These are phyloP conservation scores for Sisymbrium altissimum DNA, from an alignment of 345 rosid genomes.

Conservation along the genomic window DNA sequence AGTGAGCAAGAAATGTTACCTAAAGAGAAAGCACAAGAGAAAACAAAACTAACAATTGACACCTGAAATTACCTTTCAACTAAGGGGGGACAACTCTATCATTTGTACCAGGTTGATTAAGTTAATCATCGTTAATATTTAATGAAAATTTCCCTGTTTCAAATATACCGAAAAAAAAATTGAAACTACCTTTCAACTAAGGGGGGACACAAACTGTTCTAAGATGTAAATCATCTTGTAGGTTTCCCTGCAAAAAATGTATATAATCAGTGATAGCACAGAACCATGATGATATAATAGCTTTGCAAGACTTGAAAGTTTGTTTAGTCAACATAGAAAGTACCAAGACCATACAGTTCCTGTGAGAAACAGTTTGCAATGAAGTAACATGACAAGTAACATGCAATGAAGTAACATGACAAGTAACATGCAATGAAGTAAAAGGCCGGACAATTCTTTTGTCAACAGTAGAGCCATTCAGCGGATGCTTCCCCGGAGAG, in stretches of 20 bases:
- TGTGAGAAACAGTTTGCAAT: constrained; percentile 34
- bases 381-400: too few relatives aligned
- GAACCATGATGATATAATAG: neutral
- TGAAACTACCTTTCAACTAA: constrained; percentile 64
- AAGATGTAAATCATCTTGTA: constrained; percentile 69
- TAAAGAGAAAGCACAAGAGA: too few relatives aligned
- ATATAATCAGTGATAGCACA: neutral
- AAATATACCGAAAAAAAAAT: too few relatives aligned
- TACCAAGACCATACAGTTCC: constrained; percentile 8
- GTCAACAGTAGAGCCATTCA: constrained; percentile 48
- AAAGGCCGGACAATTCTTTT: constrained; percentile 43
- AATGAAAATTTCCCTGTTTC: too few relatives aligned
- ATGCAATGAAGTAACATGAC: constrained; percentile 75
- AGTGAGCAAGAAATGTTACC: too few relatives aligned
- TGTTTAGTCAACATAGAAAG: neutral
- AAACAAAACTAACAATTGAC: too few relatives aligned
- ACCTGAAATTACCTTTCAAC: too few relatives aligned
- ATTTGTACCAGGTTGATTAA: too few relatives aligned
- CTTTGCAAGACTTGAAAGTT: constrained; percentile 8
- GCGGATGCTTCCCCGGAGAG: constrained; percentile 72
- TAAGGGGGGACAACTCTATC: too few relatives aligned
- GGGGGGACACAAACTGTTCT: constrained; percentile 50
- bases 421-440: constrained; percentile 76
- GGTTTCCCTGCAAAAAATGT: constrained; percentile 61
- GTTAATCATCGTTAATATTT: too few relatives aligned